These are phyloP conservation scores for Linnemannia elongata DNA, from an alignment of 192 early-diverging fungal species.

Conservation along the genomic window DNA sequence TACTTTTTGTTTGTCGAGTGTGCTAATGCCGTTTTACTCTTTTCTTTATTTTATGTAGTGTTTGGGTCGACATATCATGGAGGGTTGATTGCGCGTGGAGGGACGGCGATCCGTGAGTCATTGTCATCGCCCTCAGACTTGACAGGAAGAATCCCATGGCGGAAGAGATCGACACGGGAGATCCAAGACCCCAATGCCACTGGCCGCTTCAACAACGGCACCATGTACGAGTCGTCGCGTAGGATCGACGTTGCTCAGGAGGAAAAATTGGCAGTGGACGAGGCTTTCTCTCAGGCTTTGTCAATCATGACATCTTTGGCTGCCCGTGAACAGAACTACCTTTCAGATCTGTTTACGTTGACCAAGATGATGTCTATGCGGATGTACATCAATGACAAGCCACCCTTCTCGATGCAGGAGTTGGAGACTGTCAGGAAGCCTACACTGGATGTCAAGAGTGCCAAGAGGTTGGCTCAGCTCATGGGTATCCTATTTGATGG, in stretches of 20 bases:
- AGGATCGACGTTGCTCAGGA: conserved; percentile 58
- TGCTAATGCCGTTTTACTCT: background rate
- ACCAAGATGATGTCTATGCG: conserved; percentile 62
- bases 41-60: conserved; percentile 1
- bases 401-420: conserved; percentile 46
- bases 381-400: conserved; percentile 60
- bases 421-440: conserved; percentile 67
- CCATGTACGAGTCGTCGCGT: conserved; percentile 32
- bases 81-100: conserved; percentile 43
- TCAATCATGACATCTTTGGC: conserved; percentile 74
- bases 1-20: background rate
- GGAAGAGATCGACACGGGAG: conserved; percentile 41
- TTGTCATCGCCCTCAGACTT: conserved; percentile 49
- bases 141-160: conserved; percentile 45
- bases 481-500: conserved; percentile 85
- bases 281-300: conserved; percentile 75
- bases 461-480: conserved; percentile 72
- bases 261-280: conserved; percentile 57
- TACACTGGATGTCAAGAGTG: conserved; percentile 76
- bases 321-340: conserved; percentile 92
- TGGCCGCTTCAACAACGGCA: conserved; percentile 33
- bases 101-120: conserved; percentile 48
- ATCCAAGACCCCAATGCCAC: conserved; percentile 35
- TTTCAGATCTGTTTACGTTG: conserved; percentile 88
- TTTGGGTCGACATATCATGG: conserved; percentile 54